Percentiles rank a stretch among this genome's conserved stretches.
These are phyloP conservation scores for Grifola frondosa DNA, from an alignment of 1,284 basidiomycete genomes.

Conservation along the genomic window DNA sequence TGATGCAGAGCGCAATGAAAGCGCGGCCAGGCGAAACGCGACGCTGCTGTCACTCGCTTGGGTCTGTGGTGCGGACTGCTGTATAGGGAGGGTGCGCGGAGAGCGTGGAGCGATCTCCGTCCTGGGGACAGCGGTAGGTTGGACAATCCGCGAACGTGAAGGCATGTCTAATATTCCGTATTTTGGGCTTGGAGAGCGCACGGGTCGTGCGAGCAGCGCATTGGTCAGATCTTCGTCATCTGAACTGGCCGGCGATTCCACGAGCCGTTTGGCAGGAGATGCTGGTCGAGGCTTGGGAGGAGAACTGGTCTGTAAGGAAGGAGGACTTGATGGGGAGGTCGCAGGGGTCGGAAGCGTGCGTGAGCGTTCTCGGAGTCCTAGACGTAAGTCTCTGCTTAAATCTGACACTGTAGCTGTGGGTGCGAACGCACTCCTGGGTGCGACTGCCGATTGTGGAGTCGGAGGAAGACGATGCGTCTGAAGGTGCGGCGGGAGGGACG, in stretches of 20 bases:
- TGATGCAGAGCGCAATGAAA: conserved; percentile 7
- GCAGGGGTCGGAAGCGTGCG: conserved; percentile 20
- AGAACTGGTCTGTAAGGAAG: conserved; percentile 9
- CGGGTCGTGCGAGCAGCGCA: conserved; percentile 22
- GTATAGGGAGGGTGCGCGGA: conserved; percentile 15
- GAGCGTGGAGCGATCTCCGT: not conserved
- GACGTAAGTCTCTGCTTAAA: conserved; percentile 5
- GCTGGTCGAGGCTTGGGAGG: conserved; percentile 1
- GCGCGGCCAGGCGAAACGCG: conserved; percentile 14
- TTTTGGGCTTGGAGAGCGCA: conserved; percentile 28
- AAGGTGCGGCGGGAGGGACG: conserved; percentile 9
- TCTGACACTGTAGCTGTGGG: conserved; percentile 2
- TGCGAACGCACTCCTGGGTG: not conserved
- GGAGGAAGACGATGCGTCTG: not conserved
- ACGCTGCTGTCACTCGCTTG: conserved; percentile 8
- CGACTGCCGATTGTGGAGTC: not conserved
- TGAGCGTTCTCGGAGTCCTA: conserved; percentile 16
- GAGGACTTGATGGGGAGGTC: conserved; percentile 16
- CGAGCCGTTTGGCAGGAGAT: conserved; percentile 4
- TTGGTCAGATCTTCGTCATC: conserved; percentile 31
- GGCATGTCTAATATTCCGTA: conserved; percentile 27
- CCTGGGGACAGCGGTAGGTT: not conserved
- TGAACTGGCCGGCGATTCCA: conserved; percentile 19
- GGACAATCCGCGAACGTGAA: conserved; percentile 1
- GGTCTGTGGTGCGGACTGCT: conserved; percentile 4